These are phyloP conservation scores for Coniochaeta sp. DNA, from an alignment of 2,329 filamentous ascomycete species.

Conservation along the genomic window DNA sequence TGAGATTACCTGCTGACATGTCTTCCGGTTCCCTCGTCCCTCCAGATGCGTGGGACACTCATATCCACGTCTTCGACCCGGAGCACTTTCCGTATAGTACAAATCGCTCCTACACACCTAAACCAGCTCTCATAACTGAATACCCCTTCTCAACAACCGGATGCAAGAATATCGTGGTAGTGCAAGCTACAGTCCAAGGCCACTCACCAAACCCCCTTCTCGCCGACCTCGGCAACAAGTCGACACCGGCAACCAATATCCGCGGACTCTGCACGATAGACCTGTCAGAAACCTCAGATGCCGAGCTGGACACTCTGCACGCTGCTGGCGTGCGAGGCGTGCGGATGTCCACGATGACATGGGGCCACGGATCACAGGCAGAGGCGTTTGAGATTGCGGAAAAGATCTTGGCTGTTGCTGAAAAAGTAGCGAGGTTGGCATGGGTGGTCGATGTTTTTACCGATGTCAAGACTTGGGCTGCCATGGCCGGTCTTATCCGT, in stretches of 20 bases:
- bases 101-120: slow-evolving; percentile 15
- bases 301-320: slow-evolving; percentile 14
- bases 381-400: slow-evolving; percentile 7
- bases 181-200: slow-evolving; percentile 17
- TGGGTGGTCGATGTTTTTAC: slow-evolving; percentile 15
- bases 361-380: slow-evolving; percentile 12
- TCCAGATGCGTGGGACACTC: slow-evolving; percentile 9
- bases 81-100: slow-evolving; percentile 10
- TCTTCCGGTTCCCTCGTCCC: not conserved
- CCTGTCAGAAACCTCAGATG: slow-evolving; percentile 8
- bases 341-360: slow-evolving; percentile 14
- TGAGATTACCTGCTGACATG: not conserved
- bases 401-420: slow-evolving; percentile 10
- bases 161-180: slow-evolving; percentile 15
- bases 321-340: slow-evolving; percentile 14
- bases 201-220: slow-evolving; percentile 13
- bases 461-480: slow-evolving; percentile 12
- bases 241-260: not conserved
- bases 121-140: slow-evolving; percentile 11
- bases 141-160: slow-evolving; percentile 12
- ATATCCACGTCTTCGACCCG: slow-evolving; percentile 15
- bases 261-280: slow-evolving; percentile 8
- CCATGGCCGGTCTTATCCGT: slow-evolving; percentile 13
- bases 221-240: slow-evolving; percentile 9
- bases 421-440: slow-evolving; percentile 9